Conservation (phyloP, 768 basidiomycete species). For the Agaricus sinodeliciosus region DNA sequence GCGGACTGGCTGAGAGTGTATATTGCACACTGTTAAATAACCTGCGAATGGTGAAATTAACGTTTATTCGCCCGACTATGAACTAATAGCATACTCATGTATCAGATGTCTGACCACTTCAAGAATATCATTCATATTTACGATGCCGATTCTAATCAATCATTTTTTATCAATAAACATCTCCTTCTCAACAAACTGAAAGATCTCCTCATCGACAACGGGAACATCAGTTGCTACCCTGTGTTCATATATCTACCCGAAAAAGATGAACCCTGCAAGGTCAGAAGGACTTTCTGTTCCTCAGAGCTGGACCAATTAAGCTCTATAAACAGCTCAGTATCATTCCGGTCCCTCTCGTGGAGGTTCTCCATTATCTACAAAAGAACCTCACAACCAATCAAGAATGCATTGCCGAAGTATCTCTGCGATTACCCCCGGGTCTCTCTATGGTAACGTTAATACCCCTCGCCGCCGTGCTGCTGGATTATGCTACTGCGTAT, state of each 20-base stretch:
- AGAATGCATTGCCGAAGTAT: slow-evolving; percentile 2
- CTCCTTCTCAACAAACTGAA: slow-evolving; percentile 17
- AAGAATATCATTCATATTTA: slow-evolving; percentile 35
- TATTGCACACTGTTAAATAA: neutral
- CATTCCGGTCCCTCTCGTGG: slow-evolving; percentile 5
- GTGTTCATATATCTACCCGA: slow-evolving; percentile 1
- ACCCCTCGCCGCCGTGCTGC: slow-evolving; percentile 50
- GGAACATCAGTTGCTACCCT: neutral
- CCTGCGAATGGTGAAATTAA: neutral
- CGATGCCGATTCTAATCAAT: slow-evolving; percentile 41
- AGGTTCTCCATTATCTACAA: slow-evolving; percentile 1
- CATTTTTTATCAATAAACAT: slow-evolving; percentile 45
- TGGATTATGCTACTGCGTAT: slow-evolving; percentile 59
- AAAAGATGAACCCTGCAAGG: neutral
- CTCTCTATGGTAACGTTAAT: slow-evolving; percentile 27
- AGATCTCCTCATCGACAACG: neutral
- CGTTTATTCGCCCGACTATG: neutral
- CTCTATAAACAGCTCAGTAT: neutral
- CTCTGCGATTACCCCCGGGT: slow-evolving; percentile 22
- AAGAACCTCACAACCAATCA: neutral
- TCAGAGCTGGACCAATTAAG: neutral
- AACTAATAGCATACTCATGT: neutral
- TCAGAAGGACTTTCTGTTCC: neutral
- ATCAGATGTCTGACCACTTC: slow-evolving; percentile 25
- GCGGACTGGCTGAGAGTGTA: neutral